Base-by-base conservation (phyloP, 352 stramenopile species). In the Elongisporangium senticosum region DNA sequence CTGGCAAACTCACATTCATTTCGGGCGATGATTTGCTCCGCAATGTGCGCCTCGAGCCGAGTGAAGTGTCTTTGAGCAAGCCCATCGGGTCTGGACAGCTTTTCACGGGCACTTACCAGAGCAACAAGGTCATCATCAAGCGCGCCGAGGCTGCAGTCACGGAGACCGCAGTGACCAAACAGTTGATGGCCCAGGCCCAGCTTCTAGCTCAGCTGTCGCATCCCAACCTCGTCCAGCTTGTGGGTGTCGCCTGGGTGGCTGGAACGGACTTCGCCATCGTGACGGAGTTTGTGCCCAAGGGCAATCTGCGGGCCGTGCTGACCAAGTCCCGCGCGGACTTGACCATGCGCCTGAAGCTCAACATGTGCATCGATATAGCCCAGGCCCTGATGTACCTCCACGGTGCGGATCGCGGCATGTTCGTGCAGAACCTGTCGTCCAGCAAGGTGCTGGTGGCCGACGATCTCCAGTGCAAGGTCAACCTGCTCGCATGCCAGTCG, bases 191-290 rank as follows among this genome's bases (percentile, higher is more conserved):
- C 3, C 78, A 92, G 49, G 68, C 76, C 3, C 67, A 71, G 37
- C 67, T 65, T 26, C 62, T 91, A 6, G 71, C 75, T 28, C 68
- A 67, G 7, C 65, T 91, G 24, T 71, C 65, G 20, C 83, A 93
- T 28, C 71, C 74, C 10, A 90, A 88, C 50, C 75, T 93, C 51
- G 80, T 87, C 20, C 77, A 56, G 21, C 57, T 91, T 15, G 59
- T 87, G 19, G 83, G 83, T 10, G 77, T 91, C 7, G 85, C 79
- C 13, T 90, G 75, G 78, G 53, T 93, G 23, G 74, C 76, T 22
- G 81, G 82, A 14, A 89, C 79, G n/a, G 83, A 93, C 63, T 91
- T 90, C 40, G 72, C 76, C 6, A 69, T 89, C 17, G 72, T 93
- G 24, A 75, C 77, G 3, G 81, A 93, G 64, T 93, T 84, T 57